Percentiles rank a stretch among this genome's conserved stretches.
Conservation (phyloP, 495 filamentous ascomycete genomes). For the Acidiella bohemica region DNA sequence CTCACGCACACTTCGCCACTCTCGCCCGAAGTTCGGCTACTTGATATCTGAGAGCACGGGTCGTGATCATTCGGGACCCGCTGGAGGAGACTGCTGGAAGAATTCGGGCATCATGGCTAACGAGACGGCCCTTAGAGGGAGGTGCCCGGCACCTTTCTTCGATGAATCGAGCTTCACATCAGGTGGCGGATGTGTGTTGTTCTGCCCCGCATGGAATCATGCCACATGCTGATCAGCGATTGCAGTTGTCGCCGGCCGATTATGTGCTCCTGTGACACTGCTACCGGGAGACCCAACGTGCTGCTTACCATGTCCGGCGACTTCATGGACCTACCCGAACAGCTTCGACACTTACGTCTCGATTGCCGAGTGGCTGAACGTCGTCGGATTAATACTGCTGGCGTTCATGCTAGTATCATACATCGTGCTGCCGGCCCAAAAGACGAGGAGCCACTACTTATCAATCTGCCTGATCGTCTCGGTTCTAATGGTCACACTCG, state of each 20-base stretch:
- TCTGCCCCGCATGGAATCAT: constrained; percentile 14
- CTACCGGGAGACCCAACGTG: constrained; percentile 40
- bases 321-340: constrained; percentile 44
- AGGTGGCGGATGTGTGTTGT: constrained; percentile 50
- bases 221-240: constrained; percentile 22
- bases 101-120: constrained; percentile 13
- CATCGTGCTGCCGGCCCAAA: constrained; percentile 69
- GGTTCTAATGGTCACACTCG: constrained; percentile 66
- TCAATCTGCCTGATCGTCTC: constrained; percentile 72
- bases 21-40: background rate
- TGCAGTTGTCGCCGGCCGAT: constrained; percentile 53
- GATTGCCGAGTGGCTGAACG: constrained; percentile 65
- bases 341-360: constrained; percentile 46
- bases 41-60: background rate
- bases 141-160: constrained; percentile 53
- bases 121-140: constrained; percentile 27
- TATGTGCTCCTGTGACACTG: constrained; percentile 39
- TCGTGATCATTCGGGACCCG: no score
- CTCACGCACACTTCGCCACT: background rate
- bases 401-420: constrained; percentile 73
- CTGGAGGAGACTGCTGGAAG: no score
- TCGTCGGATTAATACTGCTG: constrained; percentile 56
- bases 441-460: constrained; percentile 82
- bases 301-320: constrained; percentile 82
- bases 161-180: constrained; percentile 45